phyloP scores from a whole-genome alignment of 2,329 filamentous ascomycete genomes.

The Fusarium sp. region DNA sequence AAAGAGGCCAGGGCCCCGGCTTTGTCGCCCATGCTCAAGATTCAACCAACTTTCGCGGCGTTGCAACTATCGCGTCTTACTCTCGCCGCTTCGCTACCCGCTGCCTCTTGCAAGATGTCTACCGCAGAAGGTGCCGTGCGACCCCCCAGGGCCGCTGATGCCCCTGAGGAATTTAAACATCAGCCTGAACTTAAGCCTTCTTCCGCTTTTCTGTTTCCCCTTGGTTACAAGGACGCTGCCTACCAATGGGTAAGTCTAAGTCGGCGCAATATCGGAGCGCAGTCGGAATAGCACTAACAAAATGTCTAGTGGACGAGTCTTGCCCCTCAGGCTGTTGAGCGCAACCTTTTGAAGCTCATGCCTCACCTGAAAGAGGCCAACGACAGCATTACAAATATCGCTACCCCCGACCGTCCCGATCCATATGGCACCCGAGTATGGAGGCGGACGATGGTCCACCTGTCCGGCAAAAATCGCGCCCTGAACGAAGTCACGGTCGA shows the following conservation, averaged over 20 bases:
- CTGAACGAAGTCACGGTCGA: slow-evolving; percentile 96
- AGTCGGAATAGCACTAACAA: neutral
- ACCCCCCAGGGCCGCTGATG: slow-evolving; percentile 39
- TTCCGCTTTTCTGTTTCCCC: slow-evolving; percentile 73
- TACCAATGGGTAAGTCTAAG: slow-evolving; percentile 82
- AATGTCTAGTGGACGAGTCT: slow-evolving; percentile 81
- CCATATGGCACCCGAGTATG: slow-evolving; percentile 88
- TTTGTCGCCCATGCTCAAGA: slow-evolving; percentile 57
- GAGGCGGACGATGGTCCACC: slow-evolving; percentile 84
- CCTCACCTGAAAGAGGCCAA: slow-evolving; percentile 84
- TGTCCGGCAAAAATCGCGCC: slow-evolving; percentile 87
- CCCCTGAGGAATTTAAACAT: slow-evolving; percentile 41
- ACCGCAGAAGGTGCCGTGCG: slow-evolving; percentile 48
- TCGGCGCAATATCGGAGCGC: neutral
- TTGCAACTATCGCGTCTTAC: slow-evolving; percentile 57
- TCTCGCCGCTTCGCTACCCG: slow-evolving; percentile 46
- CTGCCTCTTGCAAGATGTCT: slow-evolving; percentile 49
- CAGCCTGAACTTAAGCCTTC: slow-evolving; percentile 46
- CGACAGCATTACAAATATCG: slow-evolving; percentile 69
- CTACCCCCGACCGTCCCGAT: slow-evolving; percentile 67
- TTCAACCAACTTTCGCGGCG: slow-evolving; percentile 54
- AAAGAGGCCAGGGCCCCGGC: slow-evolving; percentile 35
- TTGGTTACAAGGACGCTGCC: slow-evolving; percentile 92
- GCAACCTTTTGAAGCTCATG: slow-evolving; percentile 86
- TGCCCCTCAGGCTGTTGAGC: slow-evolving; percentile 87